Evolutionary conservation across 352 stramenopile species (phyloP), one percentile per base, ranked within the genome.

Genomic region (Phytophthora niederhauseri): DNA sequence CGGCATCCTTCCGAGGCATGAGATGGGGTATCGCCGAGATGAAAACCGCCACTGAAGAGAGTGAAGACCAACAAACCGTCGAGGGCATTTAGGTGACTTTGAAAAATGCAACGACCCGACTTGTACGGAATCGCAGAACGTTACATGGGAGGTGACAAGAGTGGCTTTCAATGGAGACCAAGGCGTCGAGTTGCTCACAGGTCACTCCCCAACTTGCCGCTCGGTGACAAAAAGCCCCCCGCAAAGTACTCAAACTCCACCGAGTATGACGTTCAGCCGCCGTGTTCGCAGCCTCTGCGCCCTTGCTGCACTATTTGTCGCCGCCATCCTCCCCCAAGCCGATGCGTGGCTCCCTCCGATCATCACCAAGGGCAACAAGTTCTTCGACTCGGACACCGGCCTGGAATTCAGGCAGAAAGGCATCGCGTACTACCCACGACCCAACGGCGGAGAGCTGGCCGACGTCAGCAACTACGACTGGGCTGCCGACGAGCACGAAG

Each of bases 301-400:
- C 24, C 14, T 56, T 38, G 36, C 41, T 45, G 45, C 41, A 48
- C 46, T 78, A 6, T 70, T 60, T 24, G 31, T 45, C 6, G 26
- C 64, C 7, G 26, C 57, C 4, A 11, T 67, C 9, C 24, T 63
- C 2, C 57, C 57, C 2, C 30, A 48, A 19, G 48, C 52, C 1
- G 26, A 79, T 68, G 83, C 77, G 4, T 91, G 80, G 83, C 19
- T 84, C 5, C 50, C 77, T n/a, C 79, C 70, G 8, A 80, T 91
- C 66, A 56, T 89, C 19, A 63, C 68, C 61, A 90, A 89, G 46
- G 87, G 88, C 63, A 95, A 94, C 79, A 96, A 96, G 70, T 91
- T 97, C 56, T 97, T 96, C 70, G 70, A 95, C 67, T 88, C 80
- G 2, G 54, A 75, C 1, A 89, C 79, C 0, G 80, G 82, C n/a